These are phyloP conservation scores for Extremus antarcticus DNA, from an alignment of 495 filamentous ascomycete species.

Conservation along the genomic window DNA sequence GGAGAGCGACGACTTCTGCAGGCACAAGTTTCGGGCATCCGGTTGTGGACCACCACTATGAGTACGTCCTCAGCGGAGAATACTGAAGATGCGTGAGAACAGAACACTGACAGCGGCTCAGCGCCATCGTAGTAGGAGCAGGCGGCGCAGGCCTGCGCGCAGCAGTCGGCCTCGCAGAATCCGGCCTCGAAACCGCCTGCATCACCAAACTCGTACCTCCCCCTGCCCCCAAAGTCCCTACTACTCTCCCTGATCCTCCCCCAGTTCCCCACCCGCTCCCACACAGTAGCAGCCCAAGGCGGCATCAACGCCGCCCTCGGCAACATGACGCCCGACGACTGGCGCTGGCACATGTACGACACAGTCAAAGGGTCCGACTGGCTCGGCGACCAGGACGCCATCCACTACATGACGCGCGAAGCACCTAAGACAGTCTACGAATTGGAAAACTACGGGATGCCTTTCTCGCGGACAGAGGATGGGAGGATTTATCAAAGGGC, in stretches of 20 bases:
- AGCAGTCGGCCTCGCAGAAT: constrained; percentile 92
- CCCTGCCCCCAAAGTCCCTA: neutral
- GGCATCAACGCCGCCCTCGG: constrained; percentile 94
- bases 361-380: constrained; percentile 98
- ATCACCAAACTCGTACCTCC: constrained; percentile 58
- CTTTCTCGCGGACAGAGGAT: constrained; percentile 94
- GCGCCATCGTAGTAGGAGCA: constrained; percentile 86
- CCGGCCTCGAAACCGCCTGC: constrained; percentile 95
- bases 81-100: neutral
- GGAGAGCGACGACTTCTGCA: constrained; percentile 13
- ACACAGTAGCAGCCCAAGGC: constrained; percentile 90
- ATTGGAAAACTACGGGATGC: constrained; percentile 94
- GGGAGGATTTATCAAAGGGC: constrained; percentile 96
- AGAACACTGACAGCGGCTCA: constrained; percentile 1
- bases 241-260: neutral
- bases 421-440: constrained; percentile 86
- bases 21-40: constrained; percentile 54
- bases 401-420: constrained; percentile 98
- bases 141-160: constrained; percentile 90
- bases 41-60: constrained; percentile 60
- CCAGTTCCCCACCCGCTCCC: constrained; percentile 87
- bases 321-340: constrained; percentile 90
- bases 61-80: constrained; percentile 12
- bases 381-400: constrained; percentile 97
- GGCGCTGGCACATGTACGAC: constrained; percentile 99